Evolutionary conservation across 2,329 filamentous ascomycete species (phyloP), one percentile per base, ranked within the genome.

Genomic region (Helicocarpus griseus): DNA sequence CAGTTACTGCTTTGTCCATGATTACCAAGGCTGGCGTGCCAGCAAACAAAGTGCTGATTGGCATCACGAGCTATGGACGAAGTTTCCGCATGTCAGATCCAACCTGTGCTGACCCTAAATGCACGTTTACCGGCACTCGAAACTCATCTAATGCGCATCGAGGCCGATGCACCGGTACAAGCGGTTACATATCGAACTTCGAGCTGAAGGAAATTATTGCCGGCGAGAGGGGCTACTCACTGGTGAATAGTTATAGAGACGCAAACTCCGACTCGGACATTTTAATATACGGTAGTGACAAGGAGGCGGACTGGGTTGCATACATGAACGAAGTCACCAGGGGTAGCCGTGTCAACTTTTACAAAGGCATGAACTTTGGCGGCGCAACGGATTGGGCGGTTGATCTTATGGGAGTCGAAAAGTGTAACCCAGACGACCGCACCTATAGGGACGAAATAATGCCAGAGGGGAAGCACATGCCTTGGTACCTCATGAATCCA

Each of bases 1-100:
- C 66, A 0, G 47, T 52, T 0, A 55, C 57, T 13, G 54, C 69
- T 0, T 56, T 74, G 11, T 53, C 63, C 1, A 72, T 70, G 52
- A 57, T 66, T 44, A 64, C 63, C 6, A 72, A 72, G 54, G 68
- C 70, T 1, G 68, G 67, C 4, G 69, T 71, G 0, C 57, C 61
- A 1, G 49, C 58, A 0, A 58, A 61, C 33, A 67, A 67, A 53
- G 38, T 72, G 36, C 29, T 65, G 11, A 62, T 69, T 2, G 68
- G 69, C 4, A 50, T 67, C 1, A 40, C 59, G 6, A 69, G 63
- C 54, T 71, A 71, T 52, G 69, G 67, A 0, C 58, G 68, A 0
- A 60, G 55, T 1, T 71, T 70, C 54, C 35, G 57, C 14, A 70
- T 72, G 67, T 51, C 54, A 1, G 31, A 63, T 2, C 31, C 54